Conservation (phyloP, 2,329 filamentous ascomycete genomes). For the Colletotrichum kahawae region DNA sequence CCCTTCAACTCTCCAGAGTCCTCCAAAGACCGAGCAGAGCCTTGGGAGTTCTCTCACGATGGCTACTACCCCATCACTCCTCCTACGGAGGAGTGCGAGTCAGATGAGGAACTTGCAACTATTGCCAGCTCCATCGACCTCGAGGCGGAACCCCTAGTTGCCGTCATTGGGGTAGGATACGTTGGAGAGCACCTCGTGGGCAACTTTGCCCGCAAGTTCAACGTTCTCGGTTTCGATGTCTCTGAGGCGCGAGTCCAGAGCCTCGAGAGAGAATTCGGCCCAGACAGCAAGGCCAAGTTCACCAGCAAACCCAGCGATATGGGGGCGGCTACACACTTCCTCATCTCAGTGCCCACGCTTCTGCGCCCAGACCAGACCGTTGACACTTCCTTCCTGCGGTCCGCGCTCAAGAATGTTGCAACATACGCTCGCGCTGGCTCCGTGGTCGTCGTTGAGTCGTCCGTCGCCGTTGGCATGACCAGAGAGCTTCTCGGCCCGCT, state of each 20-base stretch:
- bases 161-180: slow-evolving; percentile 58
- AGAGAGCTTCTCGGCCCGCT: slow-evolving; percentile 52
- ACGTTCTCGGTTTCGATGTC: slow-evolving; percentile 54
- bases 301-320: slow-evolving; percentile 41
- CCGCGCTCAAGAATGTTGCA: slow-evolving; percentile 46
- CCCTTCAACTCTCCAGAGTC: slow-evolving; percentile 3
- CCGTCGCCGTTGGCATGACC: slow-evolving; percentile 61
- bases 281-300: slow-evolving; percentile 36
- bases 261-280: slow-evolving; percentile 32
- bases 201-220: slow-evolving; percentile 44
- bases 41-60: slow-evolving; percentile 15
- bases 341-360: slow-evolving; percentile 59
- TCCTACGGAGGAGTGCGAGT: slow-evolving; percentile 23
- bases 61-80: slow-evolving; percentile 22
- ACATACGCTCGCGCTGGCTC: slow-evolving; percentile 46
- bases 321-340: slow-evolving; percentile 51
- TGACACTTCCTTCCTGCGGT: slow-evolving; percentile 50
- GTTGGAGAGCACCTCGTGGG: slow-evolving; percentile 54
- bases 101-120: slow-evolving; percentile 21
- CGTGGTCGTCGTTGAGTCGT: slow-evolving; percentile 57
- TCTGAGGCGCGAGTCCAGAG: slow-evolving; percentile 41
- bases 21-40: background rate
- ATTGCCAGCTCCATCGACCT: slow-evolving; percentile 18
- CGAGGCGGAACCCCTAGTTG: slow-evolving; percentile 40
- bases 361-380: slow-evolving; percentile 50